Evolutionary conservation across 1,139 yeast genomes (phyloP).

Genomic region (Spencermartinsiella ligniputridi): DNA sequence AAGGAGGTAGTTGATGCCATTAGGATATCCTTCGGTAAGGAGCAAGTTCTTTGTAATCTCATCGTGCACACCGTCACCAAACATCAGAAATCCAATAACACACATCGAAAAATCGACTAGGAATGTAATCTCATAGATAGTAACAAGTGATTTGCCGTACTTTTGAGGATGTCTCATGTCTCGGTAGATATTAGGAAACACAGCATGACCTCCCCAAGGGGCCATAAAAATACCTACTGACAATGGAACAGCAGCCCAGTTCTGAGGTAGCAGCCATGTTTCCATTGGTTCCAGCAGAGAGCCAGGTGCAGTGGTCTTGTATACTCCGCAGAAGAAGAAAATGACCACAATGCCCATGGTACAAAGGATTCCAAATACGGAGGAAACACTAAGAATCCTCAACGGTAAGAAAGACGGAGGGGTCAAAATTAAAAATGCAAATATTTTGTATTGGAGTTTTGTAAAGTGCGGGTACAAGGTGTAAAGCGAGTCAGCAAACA

Average conservation of each 20-base stretch:
- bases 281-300: constrained; percentile 55
- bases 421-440: constrained; percentile 57
- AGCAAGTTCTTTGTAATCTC: constrained; percentile 80
- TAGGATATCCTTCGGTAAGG: constrained; percentile 67
- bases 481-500: constrained; percentile 80
- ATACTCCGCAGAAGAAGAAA: constrained; percentile 60
- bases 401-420: constrained; percentile 66
- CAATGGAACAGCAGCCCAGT: constrained; percentile 47
- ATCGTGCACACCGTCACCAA: constrained; percentile 66
- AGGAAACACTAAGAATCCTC: constrained; percentile 62
- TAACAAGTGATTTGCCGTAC: constrained; percentile 46
- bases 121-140: constrained; percentile 63
- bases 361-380: constrained; percentile 69
- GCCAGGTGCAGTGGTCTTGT: constrained; percentile 53
- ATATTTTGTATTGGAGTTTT: constrained; percentile 49
- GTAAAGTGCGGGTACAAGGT: constrained; percentile 56
- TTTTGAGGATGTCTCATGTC: constrained; percentile 77
- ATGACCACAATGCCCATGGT: constrained; percentile 60
- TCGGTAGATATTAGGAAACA: constrained; percentile 71
- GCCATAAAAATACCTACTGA: constrained; percentile 77
- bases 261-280: constrained; percentile 46
- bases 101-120: constrained; percentile 74
- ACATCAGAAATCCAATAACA: constrained; percentile 79
- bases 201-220: constrained; percentile 90
- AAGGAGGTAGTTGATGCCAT: constrained; percentile 56